A percentile compares a stretch with the other conserved stretches of the same genome.
phyloP scores from a whole-genome alignment of 2,329 filamentous ascomycete genomes.

The Scortechinia acanthostroma region DNA sequence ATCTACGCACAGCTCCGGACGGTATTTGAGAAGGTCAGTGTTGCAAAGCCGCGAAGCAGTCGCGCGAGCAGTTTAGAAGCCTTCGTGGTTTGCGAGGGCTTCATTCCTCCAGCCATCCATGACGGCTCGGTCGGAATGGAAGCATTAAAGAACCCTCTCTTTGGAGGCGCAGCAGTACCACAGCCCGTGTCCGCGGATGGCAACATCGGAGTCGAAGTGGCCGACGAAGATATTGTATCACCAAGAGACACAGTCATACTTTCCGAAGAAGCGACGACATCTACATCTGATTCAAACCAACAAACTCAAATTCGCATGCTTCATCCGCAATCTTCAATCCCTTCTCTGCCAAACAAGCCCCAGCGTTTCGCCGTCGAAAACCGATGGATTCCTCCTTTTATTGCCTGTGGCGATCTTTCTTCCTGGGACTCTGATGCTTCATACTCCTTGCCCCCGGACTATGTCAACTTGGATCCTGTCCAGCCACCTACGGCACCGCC shows the following conservation, averaged over 20 bases:
- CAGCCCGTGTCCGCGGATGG: not conserved
- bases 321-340: not conserved
- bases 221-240: not conserved
- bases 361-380: not conserved
- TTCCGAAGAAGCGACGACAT: not conserved
- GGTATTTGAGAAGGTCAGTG: conserved; percentile 59
- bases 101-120: conserved; percentile 40
- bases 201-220: not conserved
- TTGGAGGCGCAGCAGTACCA: not conserved
- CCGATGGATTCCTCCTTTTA: not conserved
- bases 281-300: not conserved
- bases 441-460: not conserved
- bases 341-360: not conserved
- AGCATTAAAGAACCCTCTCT: not conserved
- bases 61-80: conserved; percentile 69
- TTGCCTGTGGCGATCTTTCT: conserved; percentile 1
- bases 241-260: no score
- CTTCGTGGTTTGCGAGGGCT: conserved; percentile 68
- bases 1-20: conserved; percentile 65
- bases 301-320: not conserved
- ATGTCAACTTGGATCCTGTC: not conserved
- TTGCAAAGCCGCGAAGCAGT: conserved; percentile 66
- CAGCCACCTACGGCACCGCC: not conserved
- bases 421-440: conserved; percentile 2
- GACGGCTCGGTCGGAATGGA: not conserved